Percentiles rank a stretch among this genome's conserved stretches.
Conservation (phyloP, 495 filamentous ascomycete species). For the Tuber borchii region DNA sequence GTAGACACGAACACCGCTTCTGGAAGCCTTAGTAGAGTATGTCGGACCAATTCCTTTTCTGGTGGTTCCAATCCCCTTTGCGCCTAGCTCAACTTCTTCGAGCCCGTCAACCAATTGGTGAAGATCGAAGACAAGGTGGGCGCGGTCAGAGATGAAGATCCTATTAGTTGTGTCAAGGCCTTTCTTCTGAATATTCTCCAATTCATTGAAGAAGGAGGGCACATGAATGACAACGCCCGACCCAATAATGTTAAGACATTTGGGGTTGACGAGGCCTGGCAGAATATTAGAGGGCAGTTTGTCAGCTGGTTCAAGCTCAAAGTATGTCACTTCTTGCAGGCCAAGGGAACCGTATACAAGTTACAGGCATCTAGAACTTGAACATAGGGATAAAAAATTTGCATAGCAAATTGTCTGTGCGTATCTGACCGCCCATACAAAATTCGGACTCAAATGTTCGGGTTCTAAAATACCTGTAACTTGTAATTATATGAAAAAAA, state of each 20-base stretch:
- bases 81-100: conserved; percentile 67
- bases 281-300: background rate
- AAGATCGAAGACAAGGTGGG: conserved; percentile 77
- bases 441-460: too few relatives aligned
- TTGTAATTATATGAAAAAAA: conserved; percentile 7
- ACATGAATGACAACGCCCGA: conserved; percentile 80
- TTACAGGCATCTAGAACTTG: too few relatives aligned
- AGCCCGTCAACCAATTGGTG: conserved; percentile 76
- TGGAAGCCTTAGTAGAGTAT: conserved; percentile 72
- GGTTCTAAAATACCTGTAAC: too few relatives aligned
- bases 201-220: conserved; percentile 80
- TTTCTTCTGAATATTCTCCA: conserved; percentile 62
- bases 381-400: too few relatives aligned
- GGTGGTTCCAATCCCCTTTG: conserved; percentile 53
- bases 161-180: conserved; percentile 62
- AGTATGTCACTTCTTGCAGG: background rate
- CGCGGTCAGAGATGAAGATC: conserved; percentile 73
- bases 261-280: conserved; percentile 63
- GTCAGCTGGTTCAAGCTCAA: background rate
- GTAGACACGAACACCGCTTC: conserved; percentile 65
- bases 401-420: too few relatives aligned
- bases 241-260: conserved; percentile 75
- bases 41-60: conserved; percentile 67
- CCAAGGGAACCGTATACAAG: background rate
- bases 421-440: too few relatives aligned